A percentile compares a stretch with the other conserved stretches of the same genome.
Evolutionary conservation across 1,284 basidiomycete genomes (phyloP).

Genomic region (Thecaphora thlaspeos): DNA sequence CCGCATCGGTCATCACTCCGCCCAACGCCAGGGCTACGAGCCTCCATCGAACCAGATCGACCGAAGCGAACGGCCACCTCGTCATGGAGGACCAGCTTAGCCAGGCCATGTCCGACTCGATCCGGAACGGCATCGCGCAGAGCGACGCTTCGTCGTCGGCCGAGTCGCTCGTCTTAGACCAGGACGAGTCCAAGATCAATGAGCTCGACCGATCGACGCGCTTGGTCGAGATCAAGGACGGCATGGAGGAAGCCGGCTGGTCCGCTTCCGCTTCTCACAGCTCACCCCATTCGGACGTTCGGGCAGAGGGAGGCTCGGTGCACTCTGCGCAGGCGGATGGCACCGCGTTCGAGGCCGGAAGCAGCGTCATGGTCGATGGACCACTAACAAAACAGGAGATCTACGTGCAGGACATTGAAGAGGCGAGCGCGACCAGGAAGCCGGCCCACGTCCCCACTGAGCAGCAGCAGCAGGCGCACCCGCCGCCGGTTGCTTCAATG

Average conservation of each 20-base stretch:
- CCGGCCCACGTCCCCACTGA: conserved; percentile 1
- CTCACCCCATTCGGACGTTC: no score
- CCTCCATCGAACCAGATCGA: conserved; percentile 13
- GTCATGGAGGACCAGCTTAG: conserved; percentile 22
- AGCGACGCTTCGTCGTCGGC: conserved; percentile 9
- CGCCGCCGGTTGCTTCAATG: conserved; percentile 4
- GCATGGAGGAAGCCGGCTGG: conserved; percentile 23
- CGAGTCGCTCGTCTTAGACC: conserved; percentile 22
- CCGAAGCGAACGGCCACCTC: not conserved
- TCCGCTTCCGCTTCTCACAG: conserved; percentile 2
- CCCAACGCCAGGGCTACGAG: no score
- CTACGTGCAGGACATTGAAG: conserved; percentile 5
- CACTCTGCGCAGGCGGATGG: no score
- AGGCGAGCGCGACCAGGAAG: not conserved
- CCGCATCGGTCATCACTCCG: conserved; percentile 31
- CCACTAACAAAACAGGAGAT: no score
- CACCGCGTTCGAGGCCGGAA: no score
- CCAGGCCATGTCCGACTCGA: conserved; percentile 23
- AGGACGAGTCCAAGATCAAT: conserved; percentile 15
- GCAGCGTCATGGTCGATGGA: no score
- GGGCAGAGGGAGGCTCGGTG: no score
- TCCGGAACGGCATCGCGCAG: conserved; percentile 13
- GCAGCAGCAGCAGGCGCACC: conserved; percentile 14
- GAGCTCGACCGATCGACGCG: no score
- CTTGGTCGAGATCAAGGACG: conserved; percentile 5